These are phyloP conservation scores for Yamadazyma takamatsuzukensis DNA, from an alignment of 805 yeast species.

Conservation along the genomic window DNA sequence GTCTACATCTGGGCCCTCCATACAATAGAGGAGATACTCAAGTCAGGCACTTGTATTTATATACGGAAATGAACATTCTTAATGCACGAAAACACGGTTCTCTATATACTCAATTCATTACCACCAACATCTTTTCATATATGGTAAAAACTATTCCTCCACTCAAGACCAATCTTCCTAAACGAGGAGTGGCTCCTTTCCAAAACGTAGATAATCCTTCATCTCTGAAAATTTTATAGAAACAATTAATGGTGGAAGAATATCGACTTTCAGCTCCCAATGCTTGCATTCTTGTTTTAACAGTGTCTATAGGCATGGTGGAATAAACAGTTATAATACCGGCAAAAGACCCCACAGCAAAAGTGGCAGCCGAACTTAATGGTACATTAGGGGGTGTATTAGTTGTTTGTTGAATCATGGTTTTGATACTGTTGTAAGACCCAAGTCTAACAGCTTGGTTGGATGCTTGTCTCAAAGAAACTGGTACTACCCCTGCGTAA, in stretches of 20 bases:
- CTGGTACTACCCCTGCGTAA: conserved; percentile 88
- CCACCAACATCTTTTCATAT: conserved; percentile 79
- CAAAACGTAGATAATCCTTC: conserved; percentile 92
- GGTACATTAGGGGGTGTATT: conserved; percentile 69
- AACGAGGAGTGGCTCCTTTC: conserved; percentile 97
- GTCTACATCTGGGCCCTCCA: too few relatives aligned
- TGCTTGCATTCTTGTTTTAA: conserved; percentile 96
- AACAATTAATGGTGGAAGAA: conserved; percentile 76
- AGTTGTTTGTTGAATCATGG: conserved; percentile 67
- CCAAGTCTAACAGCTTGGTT: conserved; percentile 94
- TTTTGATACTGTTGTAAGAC: conserved; percentile 83
- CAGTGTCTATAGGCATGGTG: conserved; percentile 95
- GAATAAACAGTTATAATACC: conserved; percentile 87
- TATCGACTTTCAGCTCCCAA: conserved; percentile 72
- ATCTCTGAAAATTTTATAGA: conserved; percentile 69
- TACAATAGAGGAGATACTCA: too few relatives aligned
- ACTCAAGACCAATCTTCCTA: conserved; percentile 86
- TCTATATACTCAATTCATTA: conserved; percentile 47
- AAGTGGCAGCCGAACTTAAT: conserved; percentile 73
- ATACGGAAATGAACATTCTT: too few relatives aligned
- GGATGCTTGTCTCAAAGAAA: conserved; percentile 92
- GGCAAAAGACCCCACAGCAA: conserved; percentile 85
- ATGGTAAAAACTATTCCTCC: conserved; percentile 98
- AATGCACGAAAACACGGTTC: too few relatives aligned
- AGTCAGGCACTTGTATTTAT: too few relatives aligned